These are phyloP conservation scores for Kuraishia borneana DNA, from an alignment of 805 yeast species.

Conservation along the genomic window DNA sequence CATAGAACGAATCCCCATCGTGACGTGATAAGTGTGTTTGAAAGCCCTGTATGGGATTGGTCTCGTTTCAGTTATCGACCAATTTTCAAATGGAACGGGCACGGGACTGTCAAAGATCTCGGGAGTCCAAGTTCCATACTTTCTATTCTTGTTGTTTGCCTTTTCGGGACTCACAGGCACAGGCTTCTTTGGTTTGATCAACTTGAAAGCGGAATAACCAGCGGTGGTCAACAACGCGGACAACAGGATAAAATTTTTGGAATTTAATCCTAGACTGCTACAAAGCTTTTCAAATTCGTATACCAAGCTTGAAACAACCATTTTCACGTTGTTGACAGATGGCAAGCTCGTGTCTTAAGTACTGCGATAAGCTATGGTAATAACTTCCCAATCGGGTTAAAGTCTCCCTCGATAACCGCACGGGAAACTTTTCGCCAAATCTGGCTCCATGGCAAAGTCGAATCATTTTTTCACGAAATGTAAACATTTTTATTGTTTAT, in stretches of 20 bases:
- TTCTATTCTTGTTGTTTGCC: slow-evolving; percentile 33
- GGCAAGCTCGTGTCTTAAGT: background rate
- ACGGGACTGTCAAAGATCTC: slow-evolving; percentile 37
- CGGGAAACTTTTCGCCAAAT: background rate
- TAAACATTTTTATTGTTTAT: background rate
- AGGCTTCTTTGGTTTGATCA: background rate
- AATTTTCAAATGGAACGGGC: slow-evolving; percentile 33
- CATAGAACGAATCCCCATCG: slow-evolving; percentile 62
- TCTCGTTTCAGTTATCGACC: slow-evolving; percentile 37
- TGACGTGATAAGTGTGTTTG: slow-evolving; percentile 50
- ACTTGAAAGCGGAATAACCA: background rate
- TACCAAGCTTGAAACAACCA: background rate
- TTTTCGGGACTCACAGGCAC: slow-evolving; percentile 19
- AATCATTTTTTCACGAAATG: background rate
- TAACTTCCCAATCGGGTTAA: background rate
- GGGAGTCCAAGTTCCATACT: slow-evolving; percentile 41
- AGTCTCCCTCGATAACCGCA: background rate
- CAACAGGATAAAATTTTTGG: background rate
- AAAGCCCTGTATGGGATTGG: slow-evolving; percentile 61
- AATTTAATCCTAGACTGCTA: background rate
- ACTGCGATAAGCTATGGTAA: background rate
- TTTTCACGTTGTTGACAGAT: background rate
- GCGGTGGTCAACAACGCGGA: background rate
- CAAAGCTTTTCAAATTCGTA: background rate
- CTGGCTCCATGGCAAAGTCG: background rate